phyloP scores from a whole-genome alignment of 1,284 basidiomycete genomes.

The Tilletia setariae region DNA sequence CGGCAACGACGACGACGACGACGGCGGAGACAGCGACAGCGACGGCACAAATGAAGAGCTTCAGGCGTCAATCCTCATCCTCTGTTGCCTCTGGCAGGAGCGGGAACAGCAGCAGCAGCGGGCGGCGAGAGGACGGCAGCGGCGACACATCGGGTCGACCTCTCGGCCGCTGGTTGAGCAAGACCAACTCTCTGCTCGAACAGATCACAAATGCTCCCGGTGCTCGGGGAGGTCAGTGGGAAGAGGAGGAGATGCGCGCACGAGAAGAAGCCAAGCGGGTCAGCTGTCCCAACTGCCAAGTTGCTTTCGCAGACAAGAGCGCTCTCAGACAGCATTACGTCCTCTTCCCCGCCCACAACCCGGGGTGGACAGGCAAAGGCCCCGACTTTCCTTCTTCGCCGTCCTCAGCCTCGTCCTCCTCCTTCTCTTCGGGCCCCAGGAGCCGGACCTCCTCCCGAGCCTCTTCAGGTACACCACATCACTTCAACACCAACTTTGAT shows the following conservation, averaged over 20 bases:
- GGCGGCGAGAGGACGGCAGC: background rate
- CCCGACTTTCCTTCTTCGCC: constrained; percentile 3
- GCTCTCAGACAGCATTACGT: constrained; percentile 10
- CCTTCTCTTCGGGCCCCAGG: background rate
- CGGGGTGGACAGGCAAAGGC: background rate
- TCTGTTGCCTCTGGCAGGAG: background rate
- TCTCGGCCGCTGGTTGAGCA: constrained; percentile 8
- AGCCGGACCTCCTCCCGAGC: background rate
- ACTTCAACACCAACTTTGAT: background rate
- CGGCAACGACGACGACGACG: background rate
- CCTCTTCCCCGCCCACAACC: constrained; percentile 11
- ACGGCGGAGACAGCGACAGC: background rate
- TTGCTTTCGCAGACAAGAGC: constrained; percentile 3
- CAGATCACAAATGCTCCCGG: constrained; percentile 15
- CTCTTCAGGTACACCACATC: background rate
- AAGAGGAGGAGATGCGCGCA: constrained; percentile 1
- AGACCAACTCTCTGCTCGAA: constrained; percentile 11
- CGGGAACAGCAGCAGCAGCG: background rate
- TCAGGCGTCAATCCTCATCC: background rate
- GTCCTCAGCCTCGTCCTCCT: background rate
- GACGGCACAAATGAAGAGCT: background rate
- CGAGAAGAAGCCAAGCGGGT: constrained; percentile 1
- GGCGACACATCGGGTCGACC: background rate
- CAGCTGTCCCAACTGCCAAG: constrained; percentile 1
- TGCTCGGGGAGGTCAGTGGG: background rate